A percentile compares a stretch with the other conserved stretches of the same genome.
These are phyloP conservation scores for Dothistroma septosporum DNA, from an alignment of 2,329 filamentous ascomycete genomes.

Conservation along the genomic window DNA sequence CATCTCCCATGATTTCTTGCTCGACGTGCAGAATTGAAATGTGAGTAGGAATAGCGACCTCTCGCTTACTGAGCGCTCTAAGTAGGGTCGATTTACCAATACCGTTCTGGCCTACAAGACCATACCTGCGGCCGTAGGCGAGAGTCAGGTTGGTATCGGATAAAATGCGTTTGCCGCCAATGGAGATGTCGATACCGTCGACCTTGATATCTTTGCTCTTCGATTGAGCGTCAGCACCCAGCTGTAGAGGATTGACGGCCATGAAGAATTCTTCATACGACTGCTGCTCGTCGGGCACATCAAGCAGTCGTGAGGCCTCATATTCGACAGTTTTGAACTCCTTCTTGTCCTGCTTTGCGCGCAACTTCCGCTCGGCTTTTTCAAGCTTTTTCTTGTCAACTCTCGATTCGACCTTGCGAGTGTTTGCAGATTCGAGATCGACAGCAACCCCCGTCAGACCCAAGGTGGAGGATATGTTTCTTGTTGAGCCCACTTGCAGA, in stretches of 20 bases:
- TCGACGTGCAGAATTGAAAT: constrained; percentile 99
- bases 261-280: constrained; percentile 99
- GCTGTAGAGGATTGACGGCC: constrained; percentile 93
- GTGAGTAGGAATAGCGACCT: constrained; percentile 89
- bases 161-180: constrained; percentile 82
- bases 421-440: constrained; percentile 89
- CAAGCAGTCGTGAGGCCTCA: constrained; percentile 84
- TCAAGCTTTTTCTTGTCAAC: constrained; percentile 99
- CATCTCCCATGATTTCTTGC: constrained; percentile 95
- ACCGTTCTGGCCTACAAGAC: constrained; percentile 98
- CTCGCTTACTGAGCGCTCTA: constrained; percentile 84
- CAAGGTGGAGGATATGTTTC: constrained; percentile 93
- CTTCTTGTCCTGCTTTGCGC: constrained; percentile 98
- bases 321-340: constrained; percentile 98
- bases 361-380: constrained; percentile 96
- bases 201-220: constrained; percentile 99
- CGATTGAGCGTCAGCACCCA: constrained; percentile 62
- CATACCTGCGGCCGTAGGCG: constrained; percentile 88
- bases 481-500: constrained; percentile 87
- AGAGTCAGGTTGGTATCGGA: constrained; percentile 87
- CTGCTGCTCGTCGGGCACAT: constrained; percentile 75
- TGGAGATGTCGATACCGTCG: constrained; percentile 91
- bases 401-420: constrained; percentile 91
- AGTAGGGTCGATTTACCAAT: constrained; percentile 83
- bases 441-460: constrained; percentile 79